Conservation (phyloP, 805 yeast genomes). For the Scheffersomyces stipitis region DNA sequence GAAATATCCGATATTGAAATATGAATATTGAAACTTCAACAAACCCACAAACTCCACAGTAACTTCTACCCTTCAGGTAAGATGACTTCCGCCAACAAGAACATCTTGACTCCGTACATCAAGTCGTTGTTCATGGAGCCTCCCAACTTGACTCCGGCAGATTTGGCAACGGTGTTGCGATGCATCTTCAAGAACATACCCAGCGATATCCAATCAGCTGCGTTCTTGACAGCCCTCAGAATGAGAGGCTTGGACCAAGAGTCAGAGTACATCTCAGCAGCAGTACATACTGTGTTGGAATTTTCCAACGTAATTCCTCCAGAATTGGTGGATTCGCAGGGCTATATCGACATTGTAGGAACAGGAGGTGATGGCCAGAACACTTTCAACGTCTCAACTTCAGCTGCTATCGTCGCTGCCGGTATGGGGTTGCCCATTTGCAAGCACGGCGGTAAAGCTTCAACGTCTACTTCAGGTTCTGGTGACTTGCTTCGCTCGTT, state of each 20-base stretch:
- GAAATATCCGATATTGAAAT: too few relatives aligned
- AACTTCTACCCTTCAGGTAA: too few relatives aligned
- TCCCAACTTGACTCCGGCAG: slow-evolving; percentile 60
- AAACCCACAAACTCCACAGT: too few relatives aligned
- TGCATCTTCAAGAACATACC: slow-evolving; percentile 61
- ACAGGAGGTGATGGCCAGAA: slow-evolving; percentile 99
- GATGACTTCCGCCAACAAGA: neutral
- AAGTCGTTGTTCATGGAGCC: slow-evolving; percentile 63
- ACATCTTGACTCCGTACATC: slow-evolving; percentile 55
- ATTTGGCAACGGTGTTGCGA: slow-evolving; percentile 62
- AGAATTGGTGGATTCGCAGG: slow-evolving; percentile 42
- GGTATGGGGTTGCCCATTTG: slow-evolving; percentile 82
- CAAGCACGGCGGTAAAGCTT: slow-evolving; percentile 97
- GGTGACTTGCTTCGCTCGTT: slow-evolving; percentile 80
- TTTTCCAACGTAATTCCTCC: slow-evolving; percentile 58
- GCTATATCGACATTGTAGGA: slow-evolving; percentile 88
- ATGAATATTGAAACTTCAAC: too few relatives aligned
- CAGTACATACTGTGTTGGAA: slow-evolving; percentile 71
- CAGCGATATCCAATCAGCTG: slow-evolving; percentile 67
- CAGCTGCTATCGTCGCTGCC: slow-evolving; percentile 90
- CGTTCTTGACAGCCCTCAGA: slow-evolving; percentile 78
- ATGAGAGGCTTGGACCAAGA: slow-evolving; percentile 74
- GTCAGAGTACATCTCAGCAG: slow-evolving; percentile 81
- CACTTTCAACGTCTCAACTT: slow-evolving; percentile 94
- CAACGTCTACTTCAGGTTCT: slow-evolving; percentile 90